Evolutionary conservation across 768 basidiomycete genomes (phyloP), one percentile per base, ranked within the genome.

Genomic region (Leccinum rimulosum): DNA sequence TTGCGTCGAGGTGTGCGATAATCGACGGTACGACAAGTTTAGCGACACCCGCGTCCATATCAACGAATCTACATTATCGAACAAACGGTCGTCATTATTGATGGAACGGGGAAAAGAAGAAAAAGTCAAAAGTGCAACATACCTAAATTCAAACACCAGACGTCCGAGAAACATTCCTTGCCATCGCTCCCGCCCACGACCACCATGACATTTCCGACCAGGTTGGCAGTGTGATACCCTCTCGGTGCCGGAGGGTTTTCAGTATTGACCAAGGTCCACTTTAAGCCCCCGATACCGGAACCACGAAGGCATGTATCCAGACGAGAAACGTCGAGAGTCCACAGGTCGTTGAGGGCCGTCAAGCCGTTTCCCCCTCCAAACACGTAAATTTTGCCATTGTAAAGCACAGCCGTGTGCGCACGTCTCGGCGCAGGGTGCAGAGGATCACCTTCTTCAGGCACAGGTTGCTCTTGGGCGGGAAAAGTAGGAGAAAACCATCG

Each of bases 291-390:
- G 9, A 33, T 50, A 4, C 17, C 12, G 9, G 47, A 45, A 17
- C 61, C 61, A 38, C 66, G 68, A 19, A 65, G 57, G 4, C 65
- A 74, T n/a, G 59, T 61, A n/a, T 72, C 68, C 45, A 73, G 64
- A 53, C 78, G 75, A 35, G 75, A 80, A 0, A 89, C 83, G 58
- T 96, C 92, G 25, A 96, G 76, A 15, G 88, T 84, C 93, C 94
- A 96, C 19, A 95, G 76, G 71, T 97, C 95, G 64, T 92, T 91
- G 56, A 97, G 78, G 0, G 95, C 94, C n/a, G 83, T 83, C 76
- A 88, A 78, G 0, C 95, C 95, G 59, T 93, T 95, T 3, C 95
- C 95, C n/a, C 95, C 94, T 8, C 94, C 95, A 66, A 96, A 97
- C 4, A 97, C 74, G 78, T 90, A 92, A 0, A 98, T 81, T 68